phyloP scores from a whole-genome alignment of 805 yeast genomes.

The Kazachstania martiniae region DNA sequence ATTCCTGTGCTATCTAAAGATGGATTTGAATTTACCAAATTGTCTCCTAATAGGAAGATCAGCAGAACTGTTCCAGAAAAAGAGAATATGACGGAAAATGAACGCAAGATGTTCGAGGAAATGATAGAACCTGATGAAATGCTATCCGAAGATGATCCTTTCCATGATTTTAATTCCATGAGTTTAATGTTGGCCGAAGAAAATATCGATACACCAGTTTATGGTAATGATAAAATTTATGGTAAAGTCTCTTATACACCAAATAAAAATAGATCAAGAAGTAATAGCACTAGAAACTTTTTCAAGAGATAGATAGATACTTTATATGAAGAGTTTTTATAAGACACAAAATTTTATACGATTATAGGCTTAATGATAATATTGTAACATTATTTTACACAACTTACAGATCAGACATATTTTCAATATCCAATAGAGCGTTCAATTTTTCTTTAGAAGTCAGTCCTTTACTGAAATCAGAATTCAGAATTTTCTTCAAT shows the following conservation, averaged over 20 bases:
- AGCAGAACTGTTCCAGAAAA: not conserved
- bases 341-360: no score
- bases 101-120: slow-evolving; percentile 25
- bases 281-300: slow-evolving; percentile 29
- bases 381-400: no score
- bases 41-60: slow-evolving; percentile 7
- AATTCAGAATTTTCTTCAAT: not conserved
- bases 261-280: slow-evolving; percentile 30
- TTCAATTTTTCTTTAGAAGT: not conserved
- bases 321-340: no score
- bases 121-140: slow-evolving; percentile 27
- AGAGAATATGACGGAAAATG: slow-evolving; percentile 14
- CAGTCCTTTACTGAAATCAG: slow-evolving; percentile 2
- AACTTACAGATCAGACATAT: no score
- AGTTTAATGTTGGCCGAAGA: slow-evolving; percentile 59
- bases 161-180: slow-evolving; percentile 74
- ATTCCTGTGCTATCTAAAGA: slow-evolving; percentile 63
- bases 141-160: slow-evolving; percentile 53
- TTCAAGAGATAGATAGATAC: slow-evolving; percentile 23
- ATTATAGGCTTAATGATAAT: no score
- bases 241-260: slow-evolving; percentile 34
- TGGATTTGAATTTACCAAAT: slow-evolving; percentile 40
- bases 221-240: slow-evolving; percentile 34
- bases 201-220: slow-evolving; percentile 41
- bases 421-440: no score